Conservation (phyloP, 2,329 filamentous ascomycete species). For the Xylaria arbuscula region DNA sequence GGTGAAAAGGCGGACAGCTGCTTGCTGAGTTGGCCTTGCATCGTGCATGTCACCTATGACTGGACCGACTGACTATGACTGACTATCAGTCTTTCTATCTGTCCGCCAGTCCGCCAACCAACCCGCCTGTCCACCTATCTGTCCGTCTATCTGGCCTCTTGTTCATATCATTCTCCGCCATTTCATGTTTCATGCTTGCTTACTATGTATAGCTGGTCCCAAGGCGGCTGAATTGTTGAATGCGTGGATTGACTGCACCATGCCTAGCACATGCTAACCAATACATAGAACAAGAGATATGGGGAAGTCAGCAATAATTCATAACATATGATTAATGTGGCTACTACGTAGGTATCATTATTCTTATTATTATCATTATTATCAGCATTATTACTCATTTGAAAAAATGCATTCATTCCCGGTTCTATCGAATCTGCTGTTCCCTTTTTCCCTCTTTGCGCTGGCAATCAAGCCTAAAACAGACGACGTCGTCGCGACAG, state of each 20-base stretch:
- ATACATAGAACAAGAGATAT: neutral
- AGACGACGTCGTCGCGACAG: slow-evolving; percentile 37
- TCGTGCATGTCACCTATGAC: slow-evolving; percentile 44
- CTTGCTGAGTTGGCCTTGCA: slow-evolving; percentile 47
- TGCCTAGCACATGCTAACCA: slow-evolving; percentile 1
- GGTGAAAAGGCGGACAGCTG: slow-evolving; percentile 35
- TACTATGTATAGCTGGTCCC: slow-evolving; percentile 12
- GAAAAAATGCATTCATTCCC: slow-evolving; percentile 3
- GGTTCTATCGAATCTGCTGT: slow-evolving; percentile 9
- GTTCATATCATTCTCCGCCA: slow-evolving; percentile 18
- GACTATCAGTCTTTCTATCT: slow-evolving; percentile 3
- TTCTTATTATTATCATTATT: neutral
- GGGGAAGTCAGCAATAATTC: slow-evolving; percentile 19
- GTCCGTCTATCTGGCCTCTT: slow-evolving; percentile 8
- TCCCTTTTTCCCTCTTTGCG: slow-evolving; percentile 5
- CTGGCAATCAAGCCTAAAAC: slow-evolving; percentile 31
- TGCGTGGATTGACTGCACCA: slow-evolving; percentile 8
- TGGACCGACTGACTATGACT: slow-evolving; percentile 3
- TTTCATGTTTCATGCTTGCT: slow-evolving; percentile 13
- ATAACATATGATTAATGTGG: neutral
- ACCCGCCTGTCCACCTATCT: slow-evolving; percentile 1
- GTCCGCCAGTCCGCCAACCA: neutral
- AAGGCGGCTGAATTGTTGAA: slow-evolving; percentile 16
- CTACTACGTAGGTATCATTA: neutral
- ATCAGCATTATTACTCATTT: slow-evolving; percentile 4